Evolutionary conservation across 2,329 filamentous ascomycete species (phyloP), one percentile per base, ranked within the genome.

Genomic region (Lecanoromycetidae sp.): DNA sequence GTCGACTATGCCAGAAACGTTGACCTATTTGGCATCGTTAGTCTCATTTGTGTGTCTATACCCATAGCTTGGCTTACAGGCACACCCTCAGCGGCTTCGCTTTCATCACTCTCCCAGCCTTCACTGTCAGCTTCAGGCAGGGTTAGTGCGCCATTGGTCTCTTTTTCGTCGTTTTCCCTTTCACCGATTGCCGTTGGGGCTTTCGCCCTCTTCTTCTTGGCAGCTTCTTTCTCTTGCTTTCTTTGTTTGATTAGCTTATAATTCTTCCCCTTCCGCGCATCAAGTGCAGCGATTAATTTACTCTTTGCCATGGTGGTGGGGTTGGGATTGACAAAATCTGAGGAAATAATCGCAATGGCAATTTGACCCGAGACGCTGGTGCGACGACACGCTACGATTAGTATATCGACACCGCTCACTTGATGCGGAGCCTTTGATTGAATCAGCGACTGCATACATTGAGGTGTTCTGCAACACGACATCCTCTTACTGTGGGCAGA

Each of bases 201-300:
- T 41, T 44, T 49, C 12, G 58, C 49, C 44, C 56, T 57, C 56
- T 69, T 71, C 50, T 56, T 64, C 56, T 71, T 71, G 53, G 68
- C 65, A n/a, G 61, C 67, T 45, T 64, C 60, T 68, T 60, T 73
- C 52, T 62, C 66, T 58, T 81, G 69, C 67, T 82, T 84, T 61
- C 79, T 77, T 62, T 90, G 83, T 63, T 84, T 79, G 63, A 90
- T 84, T 44, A 86, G 73, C 54, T 82, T 80, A 52, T 84, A 82
- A 56, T 91, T 82, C 39, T 74, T 67, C 25, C 76, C 76, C 59
- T 75, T 71, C 49, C 76, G 66, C 44, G 70, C 67, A 55, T 79
- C 74, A 19, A 81, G 70, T 38, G 76, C 75, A 36, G 69, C 63
- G 50, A 77, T 70, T 38, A 81, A 64, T 60, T 77, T 79, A 53